Conservation (phyloP, 495 filamentous ascomycete genomes). For the Usnea hakonensis region DNA sequence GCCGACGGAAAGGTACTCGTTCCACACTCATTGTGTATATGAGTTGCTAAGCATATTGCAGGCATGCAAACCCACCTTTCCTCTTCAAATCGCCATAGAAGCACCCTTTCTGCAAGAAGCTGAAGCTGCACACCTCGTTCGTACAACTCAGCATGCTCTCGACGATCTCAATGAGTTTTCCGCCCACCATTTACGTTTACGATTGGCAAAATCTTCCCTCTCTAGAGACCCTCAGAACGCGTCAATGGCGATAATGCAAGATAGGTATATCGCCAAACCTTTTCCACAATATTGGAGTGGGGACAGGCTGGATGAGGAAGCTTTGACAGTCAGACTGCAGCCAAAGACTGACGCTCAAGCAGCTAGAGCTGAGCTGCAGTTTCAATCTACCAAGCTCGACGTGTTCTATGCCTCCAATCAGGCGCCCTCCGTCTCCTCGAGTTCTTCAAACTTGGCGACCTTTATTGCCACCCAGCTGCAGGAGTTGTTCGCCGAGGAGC, state of each 20-base stretch:
- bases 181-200: slow-evolving; percentile 77
- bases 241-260: slow-evolving; percentile 3
- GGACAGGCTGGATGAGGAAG: slow-evolving; percentile 41
- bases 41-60: slow-evolving; percentile 30
- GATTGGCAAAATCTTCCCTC: slow-evolving; percentile 44
- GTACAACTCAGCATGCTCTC: slow-evolving; percentile 78
- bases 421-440: slow-evolving; percentile 58
- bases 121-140: slow-evolving; percentile 71
- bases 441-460: slow-evolving; percentile 64
- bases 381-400: slow-evolving; percentile 65
- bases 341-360: slow-evolving; percentile 49
- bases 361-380: slow-evolving; percentile 53
- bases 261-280: slow-evolving; percentile 27
- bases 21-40: background rate
- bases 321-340: slow-evolving; percentile 61
- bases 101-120: slow-evolving; percentile 55
- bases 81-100: slow-evolving; percentile 71
- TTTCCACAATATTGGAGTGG: slow-evolving; percentile 7
- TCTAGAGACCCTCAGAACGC: slow-evolving; percentile 9
- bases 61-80: slow-evolving; percentile 84
- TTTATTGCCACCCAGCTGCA: slow-evolving; percentile 77
- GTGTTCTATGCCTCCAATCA: slow-evolving; percentile 72
- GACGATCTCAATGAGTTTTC: slow-evolving; percentile 89
- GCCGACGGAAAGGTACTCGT: slow-evolving; percentile 74
- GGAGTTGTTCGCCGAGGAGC: slow-evolving; percentile 77